Base-by-base conservation (phyloP, 768 basidiomycete genomes). In the Rubroboletus pulcherrimus region DNA sequence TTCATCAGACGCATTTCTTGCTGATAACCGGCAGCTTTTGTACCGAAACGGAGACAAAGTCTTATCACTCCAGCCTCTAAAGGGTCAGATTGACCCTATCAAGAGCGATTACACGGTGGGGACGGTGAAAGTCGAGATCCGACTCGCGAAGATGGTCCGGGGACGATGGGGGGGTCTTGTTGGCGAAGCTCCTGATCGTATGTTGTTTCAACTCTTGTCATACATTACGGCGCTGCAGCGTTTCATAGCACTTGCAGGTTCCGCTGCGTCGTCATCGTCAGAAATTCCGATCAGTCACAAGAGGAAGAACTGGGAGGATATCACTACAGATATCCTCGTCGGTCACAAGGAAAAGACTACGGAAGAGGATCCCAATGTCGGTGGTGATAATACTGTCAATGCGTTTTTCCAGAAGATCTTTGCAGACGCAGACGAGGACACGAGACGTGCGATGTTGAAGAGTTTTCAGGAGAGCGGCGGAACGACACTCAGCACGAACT, bases 381-480 rank as follows among this genome's bases (percentile, higher is more conserved):
- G 91, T 24, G 95, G 95, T 21, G 94, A 97, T 70, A 81, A 77
- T 55, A 84, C 90, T 6, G 80, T 97, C 55, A 96, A 98, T 72
- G 66, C 78, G 30, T 91, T 96, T 75, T 95, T 95, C 83, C 89
- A 91, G 67, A 89, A 91, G 75, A 83, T 99, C 58, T 99, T 89
- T 65, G 78, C 81, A 7, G 91, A 90, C 69, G 90, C 95, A 26
- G 93, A 97, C 62, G 91, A 93, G 0, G 91, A 99, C 64, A 92
- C 95, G 14, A 84, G 79, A 64, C 82, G 86, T 37, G 97, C 97
- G 4, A 99, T 99, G 94, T 85, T 98, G 86, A 99, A 99, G 81
- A 95, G 92, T 67, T 98, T 91, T 71, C 78, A 81, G 57, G 96
- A 99, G 77, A 93, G 91, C 62, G 93, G 93, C 7, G 97, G 97